A percentile compares a stretch with the other conserved stretches of the same genome.
phyloP scores from a whole-genome alignment of 2,329 filamentous ascomycete genomes.

The Parafenestella ontariensis region DNA sequence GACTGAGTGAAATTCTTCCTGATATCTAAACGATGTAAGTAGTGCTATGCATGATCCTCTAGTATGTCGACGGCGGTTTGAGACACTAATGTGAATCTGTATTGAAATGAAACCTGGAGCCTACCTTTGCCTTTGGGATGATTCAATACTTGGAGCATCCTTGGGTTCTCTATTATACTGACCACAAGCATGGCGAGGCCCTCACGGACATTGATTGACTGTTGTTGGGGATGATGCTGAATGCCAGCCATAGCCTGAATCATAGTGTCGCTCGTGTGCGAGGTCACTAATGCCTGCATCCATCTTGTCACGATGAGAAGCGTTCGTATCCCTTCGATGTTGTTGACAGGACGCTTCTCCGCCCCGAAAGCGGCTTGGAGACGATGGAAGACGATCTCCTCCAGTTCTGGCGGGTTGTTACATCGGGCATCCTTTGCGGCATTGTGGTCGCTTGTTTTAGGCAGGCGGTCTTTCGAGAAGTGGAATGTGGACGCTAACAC shows the following conservation, averaged over 20 bases:
- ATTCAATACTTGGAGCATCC: constrained; percentile 62
- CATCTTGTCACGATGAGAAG: constrained; percentile 42
- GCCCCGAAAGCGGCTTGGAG: constrained; percentile 44
- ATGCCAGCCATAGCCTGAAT: constrained; percentile 50
- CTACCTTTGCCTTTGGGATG: constrained; percentile 63
- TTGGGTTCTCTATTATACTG: constrained; percentile 66
- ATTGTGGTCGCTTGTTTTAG: constrained; percentile 27
- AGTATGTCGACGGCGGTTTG: not conserved
- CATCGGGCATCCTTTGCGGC: constrained; percentile 32
- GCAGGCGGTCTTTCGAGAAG: constrained; percentile 44
- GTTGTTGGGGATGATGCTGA: constrained; percentile 57
- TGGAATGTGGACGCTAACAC: constrained; percentile 42
- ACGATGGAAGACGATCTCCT: constrained; percentile 48
- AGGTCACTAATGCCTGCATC: constrained; percentile 51
- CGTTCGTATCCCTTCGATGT: constrained; percentile 39
- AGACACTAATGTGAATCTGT: not conserved
- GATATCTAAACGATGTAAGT: constrained; percentile 29
- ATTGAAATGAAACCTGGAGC: constrained; percentile 6
- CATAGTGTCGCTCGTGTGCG: constrained; percentile 49
- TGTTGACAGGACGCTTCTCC: constrained; percentile 42
- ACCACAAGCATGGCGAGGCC: constrained; percentile 70
- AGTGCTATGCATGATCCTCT: not conserved
- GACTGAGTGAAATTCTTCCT: constrained; percentile 43
- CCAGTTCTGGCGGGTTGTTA: constrained; percentile 46
- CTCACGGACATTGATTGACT: constrained; percentile 68